Conservation (phyloP, 1,284 basidiomycete species). For the Pascua sp. region DNA sequence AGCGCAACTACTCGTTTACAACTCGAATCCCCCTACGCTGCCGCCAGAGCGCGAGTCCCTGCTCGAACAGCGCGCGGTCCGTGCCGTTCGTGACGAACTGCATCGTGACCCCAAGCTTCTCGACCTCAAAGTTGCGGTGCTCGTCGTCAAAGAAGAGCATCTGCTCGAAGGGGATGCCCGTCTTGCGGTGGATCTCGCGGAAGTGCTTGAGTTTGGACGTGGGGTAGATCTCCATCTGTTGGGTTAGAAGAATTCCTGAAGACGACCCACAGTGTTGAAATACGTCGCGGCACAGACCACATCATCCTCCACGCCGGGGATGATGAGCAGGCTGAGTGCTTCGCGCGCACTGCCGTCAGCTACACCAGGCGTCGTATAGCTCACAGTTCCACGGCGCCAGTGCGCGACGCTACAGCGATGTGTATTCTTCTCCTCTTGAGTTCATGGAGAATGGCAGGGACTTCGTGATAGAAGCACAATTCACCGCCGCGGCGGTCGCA, state of each 20-base stretch:
- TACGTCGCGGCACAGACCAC: constrained; percentile 60
- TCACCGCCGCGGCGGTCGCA: constrained; percentile 60
- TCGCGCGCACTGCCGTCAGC: constrained; percentile 61
- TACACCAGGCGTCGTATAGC: constrained; percentile 35
- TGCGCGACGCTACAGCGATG: constrained; percentile 74
- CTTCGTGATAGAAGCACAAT: constrained; percentile 70
- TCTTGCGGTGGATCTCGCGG: constrained; percentile 67
- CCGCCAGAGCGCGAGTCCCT: constrained; percentile 37
- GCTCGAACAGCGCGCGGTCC: constrained; percentile 27
- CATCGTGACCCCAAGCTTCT: constrained; percentile 69
- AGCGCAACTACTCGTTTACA: neutral
- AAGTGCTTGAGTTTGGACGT: constrained; percentile 82
- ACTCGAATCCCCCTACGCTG: constrained; percentile 21
- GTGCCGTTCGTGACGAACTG: constrained; percentile 41
- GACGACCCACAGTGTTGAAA: constrained; percentile 58
- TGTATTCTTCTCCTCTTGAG: constrained; percentile 57
- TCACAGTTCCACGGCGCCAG: constrained; percentile 65
- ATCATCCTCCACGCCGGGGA: constrained; percentile 56
- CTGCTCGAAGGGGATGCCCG: constrained; percentile 74
- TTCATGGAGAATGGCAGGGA: constrained; percentile 68
- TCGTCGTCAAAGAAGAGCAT: constrained; percentile 90
- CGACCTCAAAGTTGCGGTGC: constrained; percentile 68
- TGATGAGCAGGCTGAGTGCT: constrained; percentile 64
- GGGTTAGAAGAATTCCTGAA: neutral
- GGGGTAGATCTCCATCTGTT: constrained; percentile 74